Evolutionary conservation across 1,284 basidiomycete genomes (phyloP).

Genomic region (Ustilago vetiveriae): DNA sequence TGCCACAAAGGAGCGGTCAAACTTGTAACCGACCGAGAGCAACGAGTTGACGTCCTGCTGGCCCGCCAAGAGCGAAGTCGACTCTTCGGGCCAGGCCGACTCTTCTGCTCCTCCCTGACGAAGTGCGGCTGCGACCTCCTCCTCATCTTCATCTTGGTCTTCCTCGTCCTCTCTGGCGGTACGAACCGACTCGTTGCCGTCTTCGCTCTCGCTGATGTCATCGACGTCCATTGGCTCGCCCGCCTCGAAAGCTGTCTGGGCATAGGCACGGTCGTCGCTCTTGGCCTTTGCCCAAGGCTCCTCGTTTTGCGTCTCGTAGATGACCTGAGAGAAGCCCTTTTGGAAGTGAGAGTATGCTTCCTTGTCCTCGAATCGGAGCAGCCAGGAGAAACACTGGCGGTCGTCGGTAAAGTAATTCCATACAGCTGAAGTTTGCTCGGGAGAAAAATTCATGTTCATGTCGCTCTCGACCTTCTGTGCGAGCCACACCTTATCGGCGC

Average conservation of each 20-base stretch:
- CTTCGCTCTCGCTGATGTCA: constrained; percentile 54
- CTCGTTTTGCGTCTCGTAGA: constrained; percentile 86
- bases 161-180: constrained; percentile 64
- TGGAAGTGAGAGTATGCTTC: constrained; percentile 76
- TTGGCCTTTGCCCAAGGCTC: constrained; percentile 76
- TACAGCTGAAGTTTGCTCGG: constrained; percentile 75
- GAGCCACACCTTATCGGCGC: constrained; percentile 73
- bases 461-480: constrained; percentile 74
- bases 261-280: constrained; percentile 73
- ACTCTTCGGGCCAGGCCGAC: constrained; percentile 40
- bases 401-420: constrained; percentile 78
- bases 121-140: constrained; percentile 71
- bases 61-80: constrained; percentile 29
- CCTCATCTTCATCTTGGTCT: constrained; percentile 71
- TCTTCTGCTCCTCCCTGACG: constrained; percentile 28
- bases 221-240: constrained; percentile 80
- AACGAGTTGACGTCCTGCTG: constrained; percentile 76
- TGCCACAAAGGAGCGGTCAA: constrained; percentile 93
- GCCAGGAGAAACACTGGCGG: constrained; percentile 78
- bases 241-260: constrained; percentile 73
- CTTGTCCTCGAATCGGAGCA: constrained; percentile 76
- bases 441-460: constrained; percentile 63
- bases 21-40: constrained; percentile 93
- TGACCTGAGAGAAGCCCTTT: constrained; percentile 75
- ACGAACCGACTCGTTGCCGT: constrained; percentile 43